A percentile compares a stretch with the other conserved stretches of the same genome.
Conservation (phyloP, 2,329 filamentous ascomycete genomes). For the Fusarium buxicola region DNA sequence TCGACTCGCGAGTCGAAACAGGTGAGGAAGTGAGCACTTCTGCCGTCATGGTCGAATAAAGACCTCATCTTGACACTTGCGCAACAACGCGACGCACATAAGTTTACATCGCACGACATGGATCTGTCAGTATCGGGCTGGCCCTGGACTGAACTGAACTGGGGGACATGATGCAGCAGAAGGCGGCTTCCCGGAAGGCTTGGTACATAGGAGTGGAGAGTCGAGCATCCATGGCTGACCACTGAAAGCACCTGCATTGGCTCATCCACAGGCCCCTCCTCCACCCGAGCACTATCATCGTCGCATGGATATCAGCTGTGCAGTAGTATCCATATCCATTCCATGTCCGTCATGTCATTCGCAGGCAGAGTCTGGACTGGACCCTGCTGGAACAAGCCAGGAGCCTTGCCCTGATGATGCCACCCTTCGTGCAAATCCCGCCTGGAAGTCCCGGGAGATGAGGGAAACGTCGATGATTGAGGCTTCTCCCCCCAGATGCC, state of each 20-base stretch:
- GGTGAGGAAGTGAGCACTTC: slow-evolving; percentile 1
- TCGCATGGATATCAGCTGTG: slow-evolving; percentile 6
- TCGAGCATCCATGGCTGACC: slow-evolving; percentile 28
- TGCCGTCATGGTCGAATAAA: slow-evolving; percentile 37
- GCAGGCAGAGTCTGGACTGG: slow-evolving; percentile 7
- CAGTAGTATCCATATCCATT: not conserved
- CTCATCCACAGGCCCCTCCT: slow-evolving; percentile 19
- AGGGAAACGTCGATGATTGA: slow-evolving; percentile 32
- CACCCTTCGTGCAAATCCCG: slow-evolving; percentile 10
- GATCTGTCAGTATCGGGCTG: slow-evolving; percentile 26
- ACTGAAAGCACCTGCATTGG: slow-evolving; percentile 39
- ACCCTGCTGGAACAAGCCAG: slow-evolving; percentile 1
- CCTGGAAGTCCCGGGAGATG: slow-evolving; percentile 32
- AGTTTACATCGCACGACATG: slow-evolving; percentile 15
- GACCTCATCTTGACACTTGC: slow-evolving; percentile 25
- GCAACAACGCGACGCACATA: slow-evolving; percentile 13
- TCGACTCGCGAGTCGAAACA: slow-evolving; percentile 1
- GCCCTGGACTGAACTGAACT: slow-evolving; percentile 16
- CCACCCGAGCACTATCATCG: slow-evolving; percentile 16
- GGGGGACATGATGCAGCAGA: slow-evolving; percentile 9
- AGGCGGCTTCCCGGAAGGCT: slow-evolving; percentile 11
- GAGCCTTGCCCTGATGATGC: slow-evolving; percentile 4
- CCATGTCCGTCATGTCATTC: slow-evolving; percentile 10
- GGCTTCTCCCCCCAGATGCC: slow-evolving; percentile 38
- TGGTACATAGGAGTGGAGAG: slow-evolving; percentile 22